Conservation (phyloP, 2,329 filamentous ascomycete genomes). For the Colletotrichum lupini region DNA sequence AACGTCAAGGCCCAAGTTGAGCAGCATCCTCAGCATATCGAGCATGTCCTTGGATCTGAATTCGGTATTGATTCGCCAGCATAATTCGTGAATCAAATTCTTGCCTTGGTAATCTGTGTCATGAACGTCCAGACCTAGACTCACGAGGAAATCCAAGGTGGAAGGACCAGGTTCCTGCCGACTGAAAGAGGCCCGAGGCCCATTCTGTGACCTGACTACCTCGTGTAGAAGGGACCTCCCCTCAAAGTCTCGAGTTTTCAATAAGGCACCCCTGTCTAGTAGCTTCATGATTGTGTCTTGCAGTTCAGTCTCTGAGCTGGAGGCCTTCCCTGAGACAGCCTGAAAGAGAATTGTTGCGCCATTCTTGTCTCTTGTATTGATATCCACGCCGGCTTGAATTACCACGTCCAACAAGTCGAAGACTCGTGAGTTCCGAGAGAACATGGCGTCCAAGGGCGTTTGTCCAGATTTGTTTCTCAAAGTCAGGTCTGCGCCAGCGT, state of each 20-base stretch:
- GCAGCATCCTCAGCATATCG: constrained; percentile 32
- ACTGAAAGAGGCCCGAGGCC: not conserved
- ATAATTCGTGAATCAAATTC: constrained; percentile 39
- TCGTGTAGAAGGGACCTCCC: constrained; percentile 38
- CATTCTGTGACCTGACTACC: not conserved
- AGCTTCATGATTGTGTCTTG: constrained; percentile 19
- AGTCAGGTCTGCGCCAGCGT: constrained; percentile 39
- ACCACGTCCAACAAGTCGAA: constrained; percentile 9
- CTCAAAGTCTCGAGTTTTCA: constrained; percentile 25
- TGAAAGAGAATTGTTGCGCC: constrained; percentile 38
- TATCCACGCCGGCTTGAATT: constrained; percentile 39
- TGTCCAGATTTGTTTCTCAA: constrained; percentile 32
- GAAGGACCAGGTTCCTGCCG: not conserved
- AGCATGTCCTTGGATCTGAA: not conserved
- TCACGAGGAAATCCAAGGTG: constrained; percentile 24
- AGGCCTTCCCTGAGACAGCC: not conserved
- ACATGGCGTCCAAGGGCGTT: constrained; percentile 33
- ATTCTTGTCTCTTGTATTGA: constrained; percentile 34
- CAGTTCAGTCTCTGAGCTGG: not conserved
- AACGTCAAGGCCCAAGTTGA: constrained; percentile 32
- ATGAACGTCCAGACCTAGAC: constrained; percentile 22
- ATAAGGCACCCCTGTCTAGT: constrained; percentile 33
- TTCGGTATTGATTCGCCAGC: not conserved
- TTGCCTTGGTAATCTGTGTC: constrained; percentile 39
- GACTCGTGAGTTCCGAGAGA: fast-evolving